Percentiles rank a stretch among this genome's conserved stretches.
Conservation (phyloP, 768 basidiomycete species). For the Podaxis sp. region DNA sequence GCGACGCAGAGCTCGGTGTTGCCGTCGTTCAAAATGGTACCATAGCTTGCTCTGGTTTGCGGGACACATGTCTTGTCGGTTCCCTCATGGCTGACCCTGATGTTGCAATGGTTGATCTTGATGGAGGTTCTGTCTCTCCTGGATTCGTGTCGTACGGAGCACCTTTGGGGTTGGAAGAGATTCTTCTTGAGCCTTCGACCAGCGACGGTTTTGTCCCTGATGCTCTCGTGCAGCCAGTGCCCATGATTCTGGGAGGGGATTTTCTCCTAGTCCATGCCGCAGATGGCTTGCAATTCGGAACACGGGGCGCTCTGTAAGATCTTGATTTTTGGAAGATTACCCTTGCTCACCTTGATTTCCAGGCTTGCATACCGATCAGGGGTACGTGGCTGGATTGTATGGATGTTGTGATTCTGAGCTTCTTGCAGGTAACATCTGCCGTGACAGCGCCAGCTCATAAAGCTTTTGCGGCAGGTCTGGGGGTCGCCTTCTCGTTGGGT, state of each 20-base stretch:
- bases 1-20: conserved; percentile 21
- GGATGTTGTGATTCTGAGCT: background rate
- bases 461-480: conserved; percentile 57
- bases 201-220: conserved; percentile 62
- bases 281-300: conserved; percentile 70
- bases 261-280: conserved; percentile 54
- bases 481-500: conserved; percentile 60
- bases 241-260: conserved; percentile 48
- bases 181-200: conserved; percentile 63
- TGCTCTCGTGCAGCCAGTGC: conserved; percentile 41
- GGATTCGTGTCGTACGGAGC: conserved; percentile 72
- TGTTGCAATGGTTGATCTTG: conserved; percentile 50
- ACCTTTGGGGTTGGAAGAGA: conserved; percentile 66
- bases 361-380: conserved; percentile 70
- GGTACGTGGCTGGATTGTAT: conserved; percentile 30
- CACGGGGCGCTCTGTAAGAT: conserved; percentile 67
- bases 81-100: conserved; percentile 14
- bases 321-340: background rate
- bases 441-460: conserved; percentile 55
- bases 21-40: conserved; percentile 43
- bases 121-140: conserved; percentile 64
- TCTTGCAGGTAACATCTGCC: conserved; percentile 45
- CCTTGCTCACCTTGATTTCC: background rate
- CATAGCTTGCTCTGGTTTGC: conserved; percentile 43
- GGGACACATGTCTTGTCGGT: conserved; percentile 19